phyloP scores from a whole-genome alignment of 495 filamentous ascomycete species.

The Bacidia rubella region DNA sequence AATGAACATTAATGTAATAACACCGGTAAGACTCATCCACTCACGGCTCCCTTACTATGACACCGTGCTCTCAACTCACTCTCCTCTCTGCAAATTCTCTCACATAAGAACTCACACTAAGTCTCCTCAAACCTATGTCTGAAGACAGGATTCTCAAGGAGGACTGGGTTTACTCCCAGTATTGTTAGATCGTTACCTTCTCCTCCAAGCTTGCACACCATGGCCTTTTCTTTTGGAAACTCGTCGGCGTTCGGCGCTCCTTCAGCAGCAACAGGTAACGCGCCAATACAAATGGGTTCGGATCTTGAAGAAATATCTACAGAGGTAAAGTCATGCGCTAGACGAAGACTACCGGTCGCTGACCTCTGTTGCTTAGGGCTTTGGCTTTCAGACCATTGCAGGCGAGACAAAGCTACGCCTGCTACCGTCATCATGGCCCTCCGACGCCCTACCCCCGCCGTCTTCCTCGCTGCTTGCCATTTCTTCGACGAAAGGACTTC shows the following conservation, averaged over 20 bases:
- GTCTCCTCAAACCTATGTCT: too few relatives aligned
- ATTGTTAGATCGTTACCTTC: too few relatives aligned
- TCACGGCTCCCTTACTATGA: too few relatives aligned
- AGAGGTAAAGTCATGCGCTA: slow-evolving; percentile 26
- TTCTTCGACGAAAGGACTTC: slow-evolving; percentile 63
- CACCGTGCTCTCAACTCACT: too few relatives aligned
- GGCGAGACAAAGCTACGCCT: slow-evolving; percentile 72
- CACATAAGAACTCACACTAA: too few relatives aligned
- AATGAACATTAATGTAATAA: too few relatives aligned
- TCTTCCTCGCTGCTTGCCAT: slow-evolving; percentile 77
- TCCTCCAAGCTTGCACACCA: too few relatives aligned
- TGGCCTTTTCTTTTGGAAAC: slow-evolving; percentile 52
- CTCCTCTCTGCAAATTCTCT: too few relatives aligned
- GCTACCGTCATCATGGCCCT: slow-evolving; percentile 67
- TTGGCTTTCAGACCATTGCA: slow-evolving; percentile 69
- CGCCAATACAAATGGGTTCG: slow-evolving; percentile 33
- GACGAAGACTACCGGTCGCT: neutral
- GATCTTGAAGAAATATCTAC: slow-evolving; percentile 49
- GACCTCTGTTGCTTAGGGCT: slow-evolving; percentile 35
- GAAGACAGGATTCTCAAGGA: too few relatives aligned
- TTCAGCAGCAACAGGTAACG: slow-evolving; percentile 8
- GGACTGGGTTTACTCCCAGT: too few relatives aligned
- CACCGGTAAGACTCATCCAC: too few relatives aligned
- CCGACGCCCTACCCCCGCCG: slow-evolving; percentile 55
- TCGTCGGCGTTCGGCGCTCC: slow-evolving; percentile 22